Evolutionary conservation across 1,284 basidiomycete species (phyloP).

Genomic region (Melanopsichium pennsylvanicum): DNA sequence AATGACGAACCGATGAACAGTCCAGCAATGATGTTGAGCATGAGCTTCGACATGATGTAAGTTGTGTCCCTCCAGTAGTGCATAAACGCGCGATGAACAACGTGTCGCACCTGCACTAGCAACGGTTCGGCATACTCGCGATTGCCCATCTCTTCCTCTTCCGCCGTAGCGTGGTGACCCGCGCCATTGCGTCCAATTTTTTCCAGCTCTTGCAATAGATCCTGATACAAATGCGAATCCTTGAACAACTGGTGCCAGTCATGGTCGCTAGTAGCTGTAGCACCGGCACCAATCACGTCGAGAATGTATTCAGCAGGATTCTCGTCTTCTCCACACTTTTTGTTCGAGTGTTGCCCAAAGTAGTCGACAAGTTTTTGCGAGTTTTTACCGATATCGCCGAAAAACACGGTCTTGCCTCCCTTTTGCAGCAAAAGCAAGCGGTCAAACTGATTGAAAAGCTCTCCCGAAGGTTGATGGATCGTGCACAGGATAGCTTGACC

Average conservation of each 20-base stretch:
- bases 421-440: slow-evolving; percentile 49
- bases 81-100: slow-evolving; percentile 51
- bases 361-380: slow-evolving; percentile 73
- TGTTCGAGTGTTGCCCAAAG: slow-evolving; percentile 75
- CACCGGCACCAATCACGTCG: slow-evolving; percentile 61
- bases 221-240: slow-evolving; percentile 33
- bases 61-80: slow-evolving; percentile 63
- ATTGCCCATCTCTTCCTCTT: slow-evolving; percentile 51
- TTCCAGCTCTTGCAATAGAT: slow-evolving; percentile 32
- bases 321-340: slow-evolving; percentile 59
- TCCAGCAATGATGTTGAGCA: slow-evolving; percentile 69
- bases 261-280: slow-evolving; percentile 52
- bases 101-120: slow-evolving; percentile 50
- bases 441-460: slow-evolving; percentile 57
- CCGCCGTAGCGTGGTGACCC: slow-evolving; percentile 3
- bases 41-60: slow-evolving; percentile 60
- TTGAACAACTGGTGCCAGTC: slow-evolving; percentile 59
- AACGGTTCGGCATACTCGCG: slow-evolving; percentile 59
- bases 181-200: background rate
- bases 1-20: slow-evolving; percentile 72
- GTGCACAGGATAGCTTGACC: slow-evolving; percentile 60
- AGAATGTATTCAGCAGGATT: slow-evolving; percentile 62
- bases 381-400: slow-evolving; percentile 66
- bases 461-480: slow-evolving; percentile 55
- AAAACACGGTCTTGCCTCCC: slow-evolving; percentile 47